Evolutionary conservation across 441 rosid genomes (phyloP), one percentile per base, ranked within the genome.

Genomic region (Arabidopsis lyrata): DNA sequence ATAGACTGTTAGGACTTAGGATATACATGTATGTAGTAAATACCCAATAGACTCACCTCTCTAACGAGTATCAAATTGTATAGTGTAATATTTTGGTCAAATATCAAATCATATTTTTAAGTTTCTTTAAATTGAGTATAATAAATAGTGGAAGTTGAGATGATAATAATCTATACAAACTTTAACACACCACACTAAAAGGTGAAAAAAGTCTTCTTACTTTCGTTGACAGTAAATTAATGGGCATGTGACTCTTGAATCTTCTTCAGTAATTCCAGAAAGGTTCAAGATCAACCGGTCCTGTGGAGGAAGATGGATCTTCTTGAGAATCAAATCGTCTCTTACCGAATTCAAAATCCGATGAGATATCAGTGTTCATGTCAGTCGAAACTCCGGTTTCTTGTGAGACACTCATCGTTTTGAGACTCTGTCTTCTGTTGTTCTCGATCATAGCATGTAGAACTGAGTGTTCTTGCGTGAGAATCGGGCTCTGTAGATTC

Each of bases 251-350:
- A 39, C 4, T 39, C 49, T 52, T 66, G 54, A 54, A 38, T 54
- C 38, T 53, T 71, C 64, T 72, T 84, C 79, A 89, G 74, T 82
- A 88, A 79, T 79, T 84, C 97, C 97, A 90, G 50, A 92, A 72
- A 74, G 81, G 78, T 65, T 86, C 94, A 71, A 86, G 81, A 69
- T 87, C 94, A 47, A 81, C 60, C 5, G 89, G 87, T 73, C 79
- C 86, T 22, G 82, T 75, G 1, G 95, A 84, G 68, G 87, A 59
- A 75, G 88, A 84, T 14, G 93, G 90, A 8, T 72, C 86, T 11
- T 78, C 86, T 42, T 81, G 94, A 76, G 72, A 70, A 4, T 85
- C 82, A 41, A 82, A 81, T 35, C 66, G 72, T 79, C 83, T 80
- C 70, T 80, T 86, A 5, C 80, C 81, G 66, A 71, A 67, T 59